A percentile compares a stretch with the other conserved stretches of the same genome.
Conservation (phyloP, 2,329 filamentous ascomycete genomes). For the Trichoderma simmonsii region DNA sequence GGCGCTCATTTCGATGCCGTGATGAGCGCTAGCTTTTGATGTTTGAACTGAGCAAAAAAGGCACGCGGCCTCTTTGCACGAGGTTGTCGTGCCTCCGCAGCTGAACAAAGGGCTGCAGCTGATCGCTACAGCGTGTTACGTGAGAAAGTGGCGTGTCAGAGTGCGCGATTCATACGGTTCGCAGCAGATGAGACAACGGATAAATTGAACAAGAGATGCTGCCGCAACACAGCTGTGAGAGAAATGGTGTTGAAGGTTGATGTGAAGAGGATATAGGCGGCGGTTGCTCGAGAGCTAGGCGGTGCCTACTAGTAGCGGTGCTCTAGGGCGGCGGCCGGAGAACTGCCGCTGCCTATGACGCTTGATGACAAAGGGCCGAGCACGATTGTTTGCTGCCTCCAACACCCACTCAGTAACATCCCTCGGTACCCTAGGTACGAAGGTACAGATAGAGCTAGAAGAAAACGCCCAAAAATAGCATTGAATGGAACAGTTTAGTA, state of each 20-base stretch:
- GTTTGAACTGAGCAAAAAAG: background rate
- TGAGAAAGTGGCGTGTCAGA: background rate
- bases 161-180: background rate
- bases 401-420: background rate
- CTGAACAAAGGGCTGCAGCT: background rate
- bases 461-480: background rate
- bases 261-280: background rate
- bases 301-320: background rate
- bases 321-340: background rate
- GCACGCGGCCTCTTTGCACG: background rate
- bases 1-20: constrained; percentile 42
- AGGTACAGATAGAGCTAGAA: background rate
- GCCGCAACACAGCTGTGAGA: background rate
- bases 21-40: background rate
- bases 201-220: background rate
- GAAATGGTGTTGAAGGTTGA: background rate
- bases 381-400: background rate
- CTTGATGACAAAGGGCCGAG: constrained; percentile 13
- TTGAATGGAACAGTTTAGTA: background rate
- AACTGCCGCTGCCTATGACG: constrained; percentile 15
- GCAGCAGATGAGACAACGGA: background rate
- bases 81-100: background rate
- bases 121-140: background rate
- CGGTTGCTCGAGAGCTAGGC: background rate
- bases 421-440: background rate